Evolutionary conservation across 2,329 filamentous ascomycete species (phyloP).

Genomic region (Aschersonia sp.): DNA sequence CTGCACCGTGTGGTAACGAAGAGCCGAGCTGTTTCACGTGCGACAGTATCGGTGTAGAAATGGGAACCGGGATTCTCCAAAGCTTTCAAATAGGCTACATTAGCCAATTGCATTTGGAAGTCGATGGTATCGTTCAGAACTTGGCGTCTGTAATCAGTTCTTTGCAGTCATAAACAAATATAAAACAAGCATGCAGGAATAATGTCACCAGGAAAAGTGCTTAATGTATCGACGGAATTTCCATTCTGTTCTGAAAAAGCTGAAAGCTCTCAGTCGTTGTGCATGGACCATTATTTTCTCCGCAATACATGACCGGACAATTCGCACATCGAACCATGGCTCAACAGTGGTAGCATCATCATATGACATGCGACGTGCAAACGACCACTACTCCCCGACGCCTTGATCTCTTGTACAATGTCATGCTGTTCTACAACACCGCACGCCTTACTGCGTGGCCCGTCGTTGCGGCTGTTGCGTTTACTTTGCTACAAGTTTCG

Average conservation of each 20-base stretch:
- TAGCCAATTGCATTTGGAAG: constrained; percentile 51
- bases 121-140: constrained; percentile 51
- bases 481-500: constrained; percentile 25
- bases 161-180: constrained; percentile 42
- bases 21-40: constrained; percentile 1
- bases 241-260: too few species aligned
- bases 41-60: constrained; percentile 24
- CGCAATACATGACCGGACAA: too few species aligned
- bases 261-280: too few species aligned
- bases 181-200: constrained; percentile 12
- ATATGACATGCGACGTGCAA: too few species aligned
- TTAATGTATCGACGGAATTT: too few species aligned
- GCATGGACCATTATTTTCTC: too few species aligned
- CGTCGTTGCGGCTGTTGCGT: neutral
- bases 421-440: too few species aligned
- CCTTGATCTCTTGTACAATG: too few species aligned
- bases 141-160: constrained; percentile 54
- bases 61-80: constrained; percentile 23
- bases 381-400: too few species aligned
- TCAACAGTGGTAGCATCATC: too few species aligned
- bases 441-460: neutral
- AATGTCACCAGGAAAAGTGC: neutral
- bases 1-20: constrained; percentile 2
- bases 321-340: too few species aligned
- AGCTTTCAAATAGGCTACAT: constrained; percentile 32